These are phyloP conservation scores for Hirschioporus abietinus DNA, from an alignment of 768 basidiomycete genomes.

Conservation along the genomic window DNA sequence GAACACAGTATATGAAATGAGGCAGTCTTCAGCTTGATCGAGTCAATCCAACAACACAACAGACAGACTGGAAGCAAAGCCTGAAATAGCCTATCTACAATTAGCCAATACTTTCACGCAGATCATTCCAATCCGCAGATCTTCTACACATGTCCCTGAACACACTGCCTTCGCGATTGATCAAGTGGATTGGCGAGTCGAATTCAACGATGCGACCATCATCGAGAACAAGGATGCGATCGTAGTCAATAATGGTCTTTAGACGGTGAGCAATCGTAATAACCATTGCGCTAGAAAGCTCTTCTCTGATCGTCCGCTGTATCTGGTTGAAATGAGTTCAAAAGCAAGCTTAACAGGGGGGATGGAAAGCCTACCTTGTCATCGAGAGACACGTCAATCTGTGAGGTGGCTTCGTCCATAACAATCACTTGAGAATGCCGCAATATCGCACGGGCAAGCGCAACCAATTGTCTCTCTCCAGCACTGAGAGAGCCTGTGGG, in stretches of 20 bases:
- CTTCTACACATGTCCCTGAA: slow-evolving; percentile 67
- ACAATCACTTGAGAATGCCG: slow-evolving; percentile 62
- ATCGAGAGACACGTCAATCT: slow-evolving; percentile 66
- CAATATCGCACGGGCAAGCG: slow-evolving; percentile 63
- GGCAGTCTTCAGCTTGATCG: too few relatives aligned
- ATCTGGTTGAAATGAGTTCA: slow-evolving; percentile 35
- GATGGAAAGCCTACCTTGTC: slow-evolving; percentile 43
- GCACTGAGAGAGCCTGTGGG: slow-evolving; percentile 61
- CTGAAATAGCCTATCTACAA: neutral
- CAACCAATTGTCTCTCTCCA: slow-evolving; percentile 73
- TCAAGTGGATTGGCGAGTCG: slow-evolving; percentile 55
- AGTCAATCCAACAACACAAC: neutral
- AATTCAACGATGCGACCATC: slow-evolving; percentile 72
- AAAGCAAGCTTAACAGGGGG: neutral
- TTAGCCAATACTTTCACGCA: neutral
- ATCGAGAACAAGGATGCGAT: slow-evolving; percentile 68
- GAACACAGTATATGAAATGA: too few relatives aligned
- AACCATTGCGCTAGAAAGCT: slow-evolving; percentile 65
- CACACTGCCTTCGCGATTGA: slow-evolving; percentile 46
- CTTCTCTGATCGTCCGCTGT: slow-evolving; percentile 67
- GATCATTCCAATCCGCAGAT: slow-evolving; percentile 31
- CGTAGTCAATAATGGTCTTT: slow-evolving; percentile 73
- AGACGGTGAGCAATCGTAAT: slow-evolving; percentile 82
- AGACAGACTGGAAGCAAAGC: neutral
- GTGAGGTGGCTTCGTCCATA: slow-evolving; percentile 76